A percentile compares a stretch with the other conserved stretches of the same genome.
These are phyloP conservation scores for Leucocoprinus sp. DNA, from an alignment of 768 basidiomycete species.

Conservation along the genomic window DNA sequence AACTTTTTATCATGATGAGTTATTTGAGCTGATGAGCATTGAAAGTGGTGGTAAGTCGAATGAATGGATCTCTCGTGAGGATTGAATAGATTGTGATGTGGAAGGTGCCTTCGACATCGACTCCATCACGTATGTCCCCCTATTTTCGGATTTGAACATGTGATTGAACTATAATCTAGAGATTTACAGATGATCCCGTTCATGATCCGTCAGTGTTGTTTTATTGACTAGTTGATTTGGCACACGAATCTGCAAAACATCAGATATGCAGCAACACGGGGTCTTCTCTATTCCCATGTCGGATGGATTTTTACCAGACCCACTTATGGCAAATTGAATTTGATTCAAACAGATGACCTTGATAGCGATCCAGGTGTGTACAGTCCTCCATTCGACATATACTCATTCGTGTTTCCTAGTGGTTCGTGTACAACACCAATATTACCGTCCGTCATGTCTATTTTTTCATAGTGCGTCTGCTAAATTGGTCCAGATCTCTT, in stretches of 20 bases:
- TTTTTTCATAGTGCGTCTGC: neutral
- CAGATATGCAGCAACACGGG: constrained; percentile 67
- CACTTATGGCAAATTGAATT: constrained; percentile 48
- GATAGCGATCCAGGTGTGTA: constrained; percentile 57
- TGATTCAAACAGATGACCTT: constrained; percentile 62
- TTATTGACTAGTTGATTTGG: neutral
- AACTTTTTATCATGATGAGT: constrained; percentile 10
- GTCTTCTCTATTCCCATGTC: constrained; percentile 70
- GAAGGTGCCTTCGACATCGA: constrained; percentile 63
- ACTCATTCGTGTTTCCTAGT: constrained; percentile 29
- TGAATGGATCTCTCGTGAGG: neutral
- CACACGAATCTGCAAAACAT: neutral
- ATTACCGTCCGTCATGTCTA: constrained; percentile 39
- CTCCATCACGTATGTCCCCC: constrained; percentile 54
- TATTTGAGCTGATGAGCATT: neutral
- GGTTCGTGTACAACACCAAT: constrained; percentile 60
- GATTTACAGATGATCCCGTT: constrained; percentile 61
- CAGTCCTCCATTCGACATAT: neutral
- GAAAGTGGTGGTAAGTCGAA: constrained; percentile 43
- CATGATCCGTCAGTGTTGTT: constrained; percentile 50
- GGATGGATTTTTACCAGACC: constrained; percentile 85
- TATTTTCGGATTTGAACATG: neutral
- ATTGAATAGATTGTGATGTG: neutral
- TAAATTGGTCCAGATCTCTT: constrained; percentile 37
- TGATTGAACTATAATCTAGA: constrained; percentile 25